Base-by-base conservation (phyloP, 208 protist genomes). In the Trypanosoma cruzi region DNA sequence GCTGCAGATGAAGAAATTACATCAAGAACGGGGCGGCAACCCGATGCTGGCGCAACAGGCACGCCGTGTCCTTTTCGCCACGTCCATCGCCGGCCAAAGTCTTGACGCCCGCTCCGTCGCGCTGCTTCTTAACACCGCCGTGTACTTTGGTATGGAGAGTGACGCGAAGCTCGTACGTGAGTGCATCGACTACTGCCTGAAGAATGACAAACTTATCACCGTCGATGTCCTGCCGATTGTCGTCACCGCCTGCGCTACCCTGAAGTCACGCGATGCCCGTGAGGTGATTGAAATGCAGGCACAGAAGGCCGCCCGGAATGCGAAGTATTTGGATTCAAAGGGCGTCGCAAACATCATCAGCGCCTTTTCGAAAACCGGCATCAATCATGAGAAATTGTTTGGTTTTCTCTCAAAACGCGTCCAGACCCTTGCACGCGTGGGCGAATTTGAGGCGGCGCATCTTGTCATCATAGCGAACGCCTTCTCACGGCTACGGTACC, bases 61-160 rank as follows among this genome's bases (percentile, higher is more conserved):
- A 1, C 85, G 92, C 44, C 89, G 92, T 31, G 89, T 97, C 6
- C 81, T 97, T 16, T 95, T 97, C 62, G 90, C 88, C 31, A 95
- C 92, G 22, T 88, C 86, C 7, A 95, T 95, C 59, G 73, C 76
- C 3, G 92, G 92, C 20, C 88, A 95, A 65, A 89, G 85, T 67
- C 68, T 95, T 31, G 92, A 97, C 64, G 88, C 89, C 42, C 89
- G 92, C 65, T 85, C 89, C 11, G 89, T 97, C 4, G 92, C 86
- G 5, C 68, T 94, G 55, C 75, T 97, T 64, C 79, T 97, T 32
- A 95, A 94, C 81, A 94, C 92, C 13, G 92, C 92, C 0, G 90
- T 95, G n/a, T 97, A 97, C 80, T 97, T 97, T 79, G 92, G 92
- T 68, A 95, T 97, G 89, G 92, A 95, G 71, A 95, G 88, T 62